Evolutionary conservation across 257 asterid genomes (phyloP), one percentile per base, ranked within the genome.

Genomic region (Jacaranda mimosifolia): DNA sequence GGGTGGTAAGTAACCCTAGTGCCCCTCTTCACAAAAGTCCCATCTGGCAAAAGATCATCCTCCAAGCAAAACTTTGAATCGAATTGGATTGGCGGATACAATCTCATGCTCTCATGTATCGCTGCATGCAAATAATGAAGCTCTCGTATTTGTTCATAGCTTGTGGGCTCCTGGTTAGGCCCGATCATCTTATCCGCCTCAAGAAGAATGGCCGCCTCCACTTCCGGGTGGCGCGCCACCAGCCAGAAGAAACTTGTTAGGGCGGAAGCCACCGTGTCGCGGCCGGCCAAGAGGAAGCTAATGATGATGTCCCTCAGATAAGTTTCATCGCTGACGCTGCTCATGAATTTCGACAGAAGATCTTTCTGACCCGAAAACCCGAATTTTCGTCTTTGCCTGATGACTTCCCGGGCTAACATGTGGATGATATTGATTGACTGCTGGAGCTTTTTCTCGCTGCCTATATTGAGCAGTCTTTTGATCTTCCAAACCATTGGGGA

Each of bases 251-350:
- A 81, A 35, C 89, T 78, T 5, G 90, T 84, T 0, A 88, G 72
- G 57, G 87, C 86, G 3, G 92, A 82, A 2, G 92, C 89, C 62
- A 86, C 81, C n/a, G 89, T 76, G 85, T 88, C 93, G 2, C 88
- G 86, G 19, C 93, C 93, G 0, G 93, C 93, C 17, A 88, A 62
- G 1, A 88, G 51, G 73, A 88, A 88, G 66, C 89, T 88, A 1
- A 88, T 70, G 19, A 86, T 68, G 18, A 86, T 81, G 67, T 88
- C 93, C 21, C 85, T 32, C 9, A 88, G 77, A 13, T 70, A 86
- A 6, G 48, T 60, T 3, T 84, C 89, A 57, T 84, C 89, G 15
- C 19, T 38, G 0, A 65, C 63, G 12, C 49, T 63, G 13, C 53
- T 43, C 93, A 88, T 83, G 86, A 86, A 88, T 17, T 84, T 65